Evolutionary conservation across 2,329 filamentous ascomycete species (phyloP).

Genomic region (Cercospora citrullina): DNA sequence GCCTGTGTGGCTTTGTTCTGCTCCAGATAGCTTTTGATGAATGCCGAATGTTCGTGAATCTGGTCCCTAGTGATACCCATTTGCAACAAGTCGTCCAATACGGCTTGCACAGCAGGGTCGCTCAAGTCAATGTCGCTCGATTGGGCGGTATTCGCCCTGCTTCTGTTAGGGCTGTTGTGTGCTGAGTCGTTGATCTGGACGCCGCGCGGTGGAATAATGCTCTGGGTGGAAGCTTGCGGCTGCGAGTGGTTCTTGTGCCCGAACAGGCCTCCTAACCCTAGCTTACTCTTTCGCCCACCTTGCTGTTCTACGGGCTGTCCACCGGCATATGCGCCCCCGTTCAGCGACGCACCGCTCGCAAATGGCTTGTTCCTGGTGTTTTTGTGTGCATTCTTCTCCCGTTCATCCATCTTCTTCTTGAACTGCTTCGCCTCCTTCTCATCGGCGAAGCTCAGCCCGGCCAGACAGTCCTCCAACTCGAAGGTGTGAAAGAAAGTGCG

Average conservation of each 20-base stretch:
- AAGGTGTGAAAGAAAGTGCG: conserved; percentile 97
- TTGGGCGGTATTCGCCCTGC: conserved; percentile 21
- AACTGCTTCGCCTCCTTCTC: conserved; percentile 98
- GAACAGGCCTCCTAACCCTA: conserved; percentile 32
- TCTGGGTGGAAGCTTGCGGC: conserved; percentile 46
- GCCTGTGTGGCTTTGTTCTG: conserved; percentile 58
- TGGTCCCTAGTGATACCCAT: conserved; percentile 70
- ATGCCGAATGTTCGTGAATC: conserved; percentile 66
- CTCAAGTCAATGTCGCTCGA: conserved; percentile 58
- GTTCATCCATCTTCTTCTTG: conserved; percentile 84
- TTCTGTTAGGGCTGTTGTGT: conserved; percentile 33
- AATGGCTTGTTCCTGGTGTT: conserved; percentile 29
- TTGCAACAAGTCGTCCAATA: conserved; percentile 60
- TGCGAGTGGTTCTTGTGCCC: conserved; percentile 32
- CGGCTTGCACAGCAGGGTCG: conserved; percentile 62
- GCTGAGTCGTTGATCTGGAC: conserved; percentile 28
- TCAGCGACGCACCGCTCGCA: conserved; percentile 30
- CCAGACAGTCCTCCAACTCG: conserved; percentile 88
- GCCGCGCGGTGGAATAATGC: conserved; percentile 52
- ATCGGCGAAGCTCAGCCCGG: conserved; percentile 87
- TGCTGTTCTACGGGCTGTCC: conserved; percentile 18
- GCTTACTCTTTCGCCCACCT: conserved; percentile 23
- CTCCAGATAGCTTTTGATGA: conserved; percentile 67
- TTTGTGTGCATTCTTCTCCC: conserved; percentile 23
- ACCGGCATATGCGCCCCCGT: conserved; percentile 12